These are phyloP conservation scores for Guadua angustifolia DNA, from an alignment of 176 grass and related monocot genomes.

Conservation along the genomic window DNA sequence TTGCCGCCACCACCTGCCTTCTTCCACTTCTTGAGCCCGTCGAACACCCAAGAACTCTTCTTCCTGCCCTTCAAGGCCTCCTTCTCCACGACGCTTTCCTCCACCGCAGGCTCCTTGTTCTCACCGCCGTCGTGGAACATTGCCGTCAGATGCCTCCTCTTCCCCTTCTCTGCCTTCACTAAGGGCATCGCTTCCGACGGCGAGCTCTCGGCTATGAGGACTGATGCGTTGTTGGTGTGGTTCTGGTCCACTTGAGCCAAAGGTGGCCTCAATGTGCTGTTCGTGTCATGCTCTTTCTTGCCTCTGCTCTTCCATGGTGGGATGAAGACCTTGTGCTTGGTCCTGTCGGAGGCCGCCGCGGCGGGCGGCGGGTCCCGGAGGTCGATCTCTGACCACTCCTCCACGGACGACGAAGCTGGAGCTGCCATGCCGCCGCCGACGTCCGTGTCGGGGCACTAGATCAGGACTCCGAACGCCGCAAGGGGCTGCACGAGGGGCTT, in stretches of 20 bases:
- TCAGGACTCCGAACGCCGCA: slow-evolving; percentile 67
- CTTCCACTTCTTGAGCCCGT: slow-evolving; percentile 91
- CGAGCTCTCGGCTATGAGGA: slow-evolving; percentile 63
- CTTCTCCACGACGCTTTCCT: slow-evolving; percentile 49
- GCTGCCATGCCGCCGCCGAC: slow-evolving; percentile 14
- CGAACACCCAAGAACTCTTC: slow-evolving; percentile 80
- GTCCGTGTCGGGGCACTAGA: slow-evolving; percentile 71
- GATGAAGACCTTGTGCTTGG: slow-evolving; percentile 71
- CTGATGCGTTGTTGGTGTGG: slow-evolving; percentile 24
- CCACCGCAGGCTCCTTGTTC: slow-evolving; percentile 45
- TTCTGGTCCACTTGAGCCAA: slow-evolving; percentile 55
- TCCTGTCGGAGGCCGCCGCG: slow-evolving; percentile 42
- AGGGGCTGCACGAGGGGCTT: slow-evolving; percentile 74
- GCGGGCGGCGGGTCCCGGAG: slow-evolving; percentile 60
- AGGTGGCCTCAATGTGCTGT: background rate
- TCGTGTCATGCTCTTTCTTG: slow-evolving; percentile 55
- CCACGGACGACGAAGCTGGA: slow-evolving; percentile 30
- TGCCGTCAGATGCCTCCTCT: slow-evolving; percentile 56
- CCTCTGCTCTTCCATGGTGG: slow-evolving; percentile 63
- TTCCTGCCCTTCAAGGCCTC: slow-evolving; percentile 50
- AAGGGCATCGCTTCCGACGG: background rate
- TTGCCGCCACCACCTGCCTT: slow-evolving; percentile 37
- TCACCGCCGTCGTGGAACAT: slow-evolving; percentile 46
- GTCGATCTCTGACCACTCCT: slow-evolving; percentile 92
- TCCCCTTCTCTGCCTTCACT: slow-evolving; percentile 56